phyloP scores from a whole-genome alignment of 176 grass and related monocot genomes.

The Dactylis glomerata region DNA sequence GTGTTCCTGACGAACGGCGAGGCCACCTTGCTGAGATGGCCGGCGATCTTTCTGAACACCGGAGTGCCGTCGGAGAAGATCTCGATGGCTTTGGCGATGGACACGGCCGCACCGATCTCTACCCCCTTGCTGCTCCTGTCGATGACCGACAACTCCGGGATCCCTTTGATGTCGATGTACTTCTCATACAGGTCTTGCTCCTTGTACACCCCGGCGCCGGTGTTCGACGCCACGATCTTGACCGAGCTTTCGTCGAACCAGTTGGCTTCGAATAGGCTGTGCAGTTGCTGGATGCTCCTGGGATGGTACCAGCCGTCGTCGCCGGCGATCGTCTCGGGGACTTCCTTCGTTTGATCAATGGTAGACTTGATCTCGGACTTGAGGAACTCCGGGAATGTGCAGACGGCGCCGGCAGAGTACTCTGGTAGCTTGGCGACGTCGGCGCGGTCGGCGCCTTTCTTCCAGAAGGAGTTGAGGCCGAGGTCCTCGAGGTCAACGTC shows the following conservation, averaged over 20 bases:
- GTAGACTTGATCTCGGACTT: constrained; percentile 72
- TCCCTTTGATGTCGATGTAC: constrained; percentile 65
- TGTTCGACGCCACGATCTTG: constrained; percentile 79
- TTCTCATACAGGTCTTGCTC: constrained; percentile 51
- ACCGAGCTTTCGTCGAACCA: constrained; percentile 30
- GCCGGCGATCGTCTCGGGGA: background rate
- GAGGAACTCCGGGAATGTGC: constrained; percentile 75
- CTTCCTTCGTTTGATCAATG: background rate
- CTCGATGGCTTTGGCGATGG: constrained; percentile 70
- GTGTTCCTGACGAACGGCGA: constrained; percentile 73
- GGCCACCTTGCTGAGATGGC: constrained; percentile 69
- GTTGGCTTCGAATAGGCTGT: constrained; percentile 41
- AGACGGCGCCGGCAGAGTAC: constrained; percentile 33
- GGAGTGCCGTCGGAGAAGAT: constrained; percentile 43
- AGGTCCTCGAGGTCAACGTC: constrained; percentile 85
- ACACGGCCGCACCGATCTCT: constrained; percentile 63
- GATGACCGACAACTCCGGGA: constrained; percentile 57
- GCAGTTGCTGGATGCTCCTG: constrained; percentile 49
- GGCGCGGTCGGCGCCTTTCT: constrained; percentile 37
- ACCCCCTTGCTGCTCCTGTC: constrained; percentile 46
- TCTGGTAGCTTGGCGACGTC: constrained; percentile 33
- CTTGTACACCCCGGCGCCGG: constrained; percentile 75
- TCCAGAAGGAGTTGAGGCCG: constrained; percentile 82
- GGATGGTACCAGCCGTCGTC: constrained; percentile 51
- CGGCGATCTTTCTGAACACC: constrained; percentile 59